Evolutionary conservation across 179 eudicot genomes (phyloP), one percentile per base, ranked within the genome.

Genomic region (Spinacia oleracea): DNA sequence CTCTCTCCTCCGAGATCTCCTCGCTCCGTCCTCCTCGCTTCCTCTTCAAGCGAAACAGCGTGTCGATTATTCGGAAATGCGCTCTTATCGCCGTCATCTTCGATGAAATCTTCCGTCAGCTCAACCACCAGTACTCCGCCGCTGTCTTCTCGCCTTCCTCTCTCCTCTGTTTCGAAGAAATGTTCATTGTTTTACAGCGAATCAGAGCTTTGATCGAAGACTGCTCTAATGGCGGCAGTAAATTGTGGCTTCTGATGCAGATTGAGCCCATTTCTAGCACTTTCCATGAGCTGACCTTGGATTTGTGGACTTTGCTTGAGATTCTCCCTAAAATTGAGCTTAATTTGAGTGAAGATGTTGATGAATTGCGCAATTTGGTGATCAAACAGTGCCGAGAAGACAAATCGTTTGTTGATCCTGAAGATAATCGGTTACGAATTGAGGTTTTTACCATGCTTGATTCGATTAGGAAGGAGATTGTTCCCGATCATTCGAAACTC

Each of bases 271-370:
- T 89, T 18, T 78, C 90, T 0, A 80, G 75, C 56, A 72, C 81
- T 1, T 95, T 95, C 50, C 95, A 86, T 35, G 93, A 93, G 62
- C 84, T 95, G 72, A 88, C 89, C 7, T 72, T 72, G 1, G 95
- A 93, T 70, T 79, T 95, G 23, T 87, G 91, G 65, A 91, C 97
- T 45, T 79, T 95, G 6, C 85, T 95, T 9, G 98, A 93, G 66
- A 87, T 95, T 72, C 85, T 95, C 10, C 97, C 97, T 0, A 80
- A 56, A 8, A 84, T 75, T 3, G 91, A 91, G 75, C 66, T 93
- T 56, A 84, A 87, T 75, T 78, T 93, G 71, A 89, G 83, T 78
- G 86, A 89, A 40, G 98, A 93, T 66, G 83, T 90, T 29, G 87
- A 80, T 11, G 98, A 93, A 76, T 79, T 93, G 69, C 80, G 89